These are phyloP conservation scores for Cucurbita ficifolia DNA, from an alignment of 306 rosid genomes.

Conservation along the genomic window DNA sequence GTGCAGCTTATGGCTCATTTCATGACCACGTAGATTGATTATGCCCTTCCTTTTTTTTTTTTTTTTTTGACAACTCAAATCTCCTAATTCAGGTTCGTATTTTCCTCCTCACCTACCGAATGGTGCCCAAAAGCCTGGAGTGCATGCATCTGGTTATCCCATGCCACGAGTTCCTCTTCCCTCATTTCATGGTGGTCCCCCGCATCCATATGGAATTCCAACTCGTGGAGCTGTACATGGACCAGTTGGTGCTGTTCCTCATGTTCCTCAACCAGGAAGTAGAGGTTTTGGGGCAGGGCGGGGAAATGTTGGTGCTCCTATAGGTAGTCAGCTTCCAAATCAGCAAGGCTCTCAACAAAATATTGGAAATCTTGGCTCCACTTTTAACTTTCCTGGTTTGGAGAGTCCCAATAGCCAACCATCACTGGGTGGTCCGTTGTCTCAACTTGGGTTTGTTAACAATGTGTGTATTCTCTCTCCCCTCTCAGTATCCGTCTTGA, in stretches of 20 bases:
- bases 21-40: too few relatives aligned
- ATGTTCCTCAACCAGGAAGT: slow-evolving; percentile 83
- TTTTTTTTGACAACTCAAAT: background rate
- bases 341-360: slow-evolving; percentile 82
- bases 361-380: slow-evolving; percentile 63
- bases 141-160: slow-evolving; percentile 82
- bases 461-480: slow-evolving; percentile 31
- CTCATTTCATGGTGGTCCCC: slow-evolving; percentile 75
- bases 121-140: slow-evolving; percentile 83
- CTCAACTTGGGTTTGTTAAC: slow-evolving; percentile 94
- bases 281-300: slow-evolving; percentile 93
- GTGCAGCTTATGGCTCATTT: background rate
- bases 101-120: slow-evolving; percentile 79
- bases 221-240: slow-evolving; percentile 96
- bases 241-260: slow-evolving; percentile 98
- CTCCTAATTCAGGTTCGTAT: slow-evolving; percentile 50
- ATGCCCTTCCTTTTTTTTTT: too few relatives aligned
- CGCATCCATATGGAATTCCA: slow-evolving; percentile 98
- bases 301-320: slow-evolving; percentile 65
- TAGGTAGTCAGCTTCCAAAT: slow-evolving; percentile 82
- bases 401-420: slow-evolving; percentile 97
- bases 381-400: slow-evolving; percentile 62
- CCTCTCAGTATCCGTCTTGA: background rate
- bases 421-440: slow-evolving; percentile 84
- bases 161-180: slow-evolving; percentile 75